Conservation (phyloP, 257 asterid genomes). For the Nicotiana tabacum region DNA sequence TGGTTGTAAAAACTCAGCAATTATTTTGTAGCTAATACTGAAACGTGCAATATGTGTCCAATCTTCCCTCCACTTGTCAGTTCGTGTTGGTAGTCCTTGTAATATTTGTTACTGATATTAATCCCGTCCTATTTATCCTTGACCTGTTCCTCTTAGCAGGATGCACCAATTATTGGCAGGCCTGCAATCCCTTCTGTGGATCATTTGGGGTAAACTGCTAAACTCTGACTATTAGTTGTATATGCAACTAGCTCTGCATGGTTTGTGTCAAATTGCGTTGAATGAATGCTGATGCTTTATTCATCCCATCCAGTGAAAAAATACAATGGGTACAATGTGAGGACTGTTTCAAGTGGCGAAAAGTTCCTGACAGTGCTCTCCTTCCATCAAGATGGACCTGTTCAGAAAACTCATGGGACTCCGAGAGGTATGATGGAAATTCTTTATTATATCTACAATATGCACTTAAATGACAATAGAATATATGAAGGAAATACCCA, state of each 20-base stretch:
- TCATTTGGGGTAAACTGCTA: slow-evolving; percentile 51
- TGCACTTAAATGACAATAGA: slow-evolving; percentile 1
- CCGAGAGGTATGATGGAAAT: slow-evolving; percentile 45
- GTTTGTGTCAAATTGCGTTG: slow-evolving; percentile 21
- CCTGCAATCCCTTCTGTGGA: slow-evolving; percentile 68
- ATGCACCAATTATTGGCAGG: slow-evolving; percentile 80
- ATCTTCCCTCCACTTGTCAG: neutral
- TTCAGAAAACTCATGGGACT: slow-evolving; percentile 61
- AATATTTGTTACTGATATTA: slow-evolving; percentile 1
- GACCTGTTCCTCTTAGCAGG: slow-evolving; percentile 41
- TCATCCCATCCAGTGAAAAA: slow-evolving; percentile 33
- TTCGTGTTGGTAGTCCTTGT: slow-evolving; percentile 6
- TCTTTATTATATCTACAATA: neutral
- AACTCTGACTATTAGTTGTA: slow-evolving; percentile 11
- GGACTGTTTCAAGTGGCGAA: slow-evolving; percentile 93
- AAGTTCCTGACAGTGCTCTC: slow-evolving; percentile 63
- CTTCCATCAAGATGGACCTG: slow-evolving; percentile 82
- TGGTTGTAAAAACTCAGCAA: neutral
- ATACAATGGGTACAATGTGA: slow-evolving; percentile 89
- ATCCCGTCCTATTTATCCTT: neutral
- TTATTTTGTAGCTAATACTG: neutral
- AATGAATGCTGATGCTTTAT: slow-evolving; percentile 13
- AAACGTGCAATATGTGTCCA: neutral
- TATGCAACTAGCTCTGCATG: neutral
- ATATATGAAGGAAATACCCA: neutral